Conservation (phyloP, 2,329 filamentous ascomycete genomes). For the Fusarium stilboides region DNA sequence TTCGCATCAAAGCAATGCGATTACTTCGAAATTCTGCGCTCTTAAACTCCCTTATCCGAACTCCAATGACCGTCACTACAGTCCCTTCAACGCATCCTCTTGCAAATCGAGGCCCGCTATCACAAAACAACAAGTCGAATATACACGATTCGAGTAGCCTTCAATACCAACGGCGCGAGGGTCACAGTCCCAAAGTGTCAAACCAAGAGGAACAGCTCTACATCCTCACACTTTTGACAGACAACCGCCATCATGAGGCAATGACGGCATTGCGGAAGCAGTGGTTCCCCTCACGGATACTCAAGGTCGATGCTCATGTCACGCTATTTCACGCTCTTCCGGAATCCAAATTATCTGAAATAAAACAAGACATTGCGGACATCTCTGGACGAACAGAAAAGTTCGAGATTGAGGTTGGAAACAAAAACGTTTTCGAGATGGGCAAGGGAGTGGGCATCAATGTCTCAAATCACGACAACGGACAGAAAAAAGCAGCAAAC, state of each 20-base stretch:
- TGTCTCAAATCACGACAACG: conserved; percentile 9
- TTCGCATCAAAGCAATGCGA: neutral
- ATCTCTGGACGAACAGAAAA: neutral
- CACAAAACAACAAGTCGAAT: conserved; percentile 2
- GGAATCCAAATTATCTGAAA: conserved; percentile 19
- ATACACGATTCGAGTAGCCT: conserved; percentile 14
- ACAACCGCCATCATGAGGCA: conserved; percentile 18
- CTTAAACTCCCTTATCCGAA: neutral
- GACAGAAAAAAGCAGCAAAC: conserved; percentile 1
- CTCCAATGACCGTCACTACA: conserved; percentile 25
- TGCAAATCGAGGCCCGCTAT: conserved; percentile 1
- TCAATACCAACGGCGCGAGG: conserved; percentile 32
- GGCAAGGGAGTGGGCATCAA: conserved; percentile 35
- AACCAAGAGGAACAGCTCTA: conserved; percentile 18
- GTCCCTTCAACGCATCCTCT: conserved; percentile 20
- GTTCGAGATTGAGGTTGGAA: conserved; percentile 11
- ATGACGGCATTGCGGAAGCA: conserved; percentile 30
- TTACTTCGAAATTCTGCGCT: neutral
- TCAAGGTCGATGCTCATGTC: conserved; percentile 38
- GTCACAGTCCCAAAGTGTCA: conserved; percentile 11
- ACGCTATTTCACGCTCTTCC: conserved; percentile 41
- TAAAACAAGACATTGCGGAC: conserved; percentile 17
- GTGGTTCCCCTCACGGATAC: conserved; percentile 31
- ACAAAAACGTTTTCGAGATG: conserved; percentile 29
- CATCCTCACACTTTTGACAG: conserved; percentile 31